Conservation (phyloP, 306 rosid genomes). For the Prunus kanzakura region DNA sequence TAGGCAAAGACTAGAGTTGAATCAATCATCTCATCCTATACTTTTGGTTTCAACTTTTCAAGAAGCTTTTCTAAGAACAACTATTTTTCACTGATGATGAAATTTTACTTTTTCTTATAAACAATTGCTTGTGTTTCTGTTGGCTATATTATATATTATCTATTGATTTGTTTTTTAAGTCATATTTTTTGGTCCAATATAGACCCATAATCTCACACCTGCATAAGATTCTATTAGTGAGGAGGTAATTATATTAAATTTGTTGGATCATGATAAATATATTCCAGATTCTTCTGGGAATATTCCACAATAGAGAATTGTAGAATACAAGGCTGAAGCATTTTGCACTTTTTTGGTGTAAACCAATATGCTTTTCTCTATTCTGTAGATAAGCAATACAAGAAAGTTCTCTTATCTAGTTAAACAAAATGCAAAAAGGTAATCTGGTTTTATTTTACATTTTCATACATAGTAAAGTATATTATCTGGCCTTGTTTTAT, state of each 20-base stretch:
- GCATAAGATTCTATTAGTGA: not conserved
- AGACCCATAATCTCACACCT: not conserved
- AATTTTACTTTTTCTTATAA: not conserved
- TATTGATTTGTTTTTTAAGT: not conserved
- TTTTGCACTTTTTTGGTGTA: not conserved
- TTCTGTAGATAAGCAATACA: not conserved
- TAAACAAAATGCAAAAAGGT: not conserved
- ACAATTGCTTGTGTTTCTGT: not conserved
- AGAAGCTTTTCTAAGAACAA: not conserved
- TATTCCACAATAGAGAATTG: no score
- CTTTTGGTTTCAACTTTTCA: not conserved
- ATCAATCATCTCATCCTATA: conserved; percentile 7
- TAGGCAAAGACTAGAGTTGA: conserved; percentile 1
- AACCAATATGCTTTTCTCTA: not conserved
- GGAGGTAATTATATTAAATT: not conserved
- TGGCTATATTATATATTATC: not conserved
- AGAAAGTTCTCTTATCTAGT: not conserved
- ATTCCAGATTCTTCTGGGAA: no score
- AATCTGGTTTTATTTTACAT: not conserved
- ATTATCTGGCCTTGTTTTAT: not conserved
- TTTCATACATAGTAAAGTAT: not conserved
- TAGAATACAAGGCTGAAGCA: not conserved
- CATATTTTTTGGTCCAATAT: not conserved
- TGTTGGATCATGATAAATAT: not conserved
- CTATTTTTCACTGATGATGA: not conserved